Evolutionary conservation across 2,329 filamentous ascomycete species (phyloP), one percentile per base, ranked within the genome.

Genomic region (Aspergillus japonicus): DNA sequence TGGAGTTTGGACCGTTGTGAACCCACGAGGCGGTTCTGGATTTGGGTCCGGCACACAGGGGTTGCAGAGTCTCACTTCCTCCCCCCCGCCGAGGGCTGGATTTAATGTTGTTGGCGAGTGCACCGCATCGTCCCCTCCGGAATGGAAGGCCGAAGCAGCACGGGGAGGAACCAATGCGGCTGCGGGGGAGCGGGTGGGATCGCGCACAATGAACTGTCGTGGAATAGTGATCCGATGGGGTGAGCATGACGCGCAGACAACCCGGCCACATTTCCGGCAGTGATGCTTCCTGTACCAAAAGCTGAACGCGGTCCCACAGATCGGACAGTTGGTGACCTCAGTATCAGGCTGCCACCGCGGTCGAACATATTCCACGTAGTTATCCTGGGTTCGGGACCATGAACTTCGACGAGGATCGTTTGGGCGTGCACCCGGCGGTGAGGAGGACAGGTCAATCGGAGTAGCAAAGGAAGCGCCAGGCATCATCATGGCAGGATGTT

Each of bases 161-260:
- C 63, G 70, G 1, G 62, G 77, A 69, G 50, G 76, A 66, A 62
- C 82, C 70, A 56, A 76, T 69, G 62, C 81, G 73, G 69, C 62
- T 75, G 73, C 66, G 80, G 68, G 69, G 65, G 76, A 67, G 62
- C 77, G 65, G 62, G 73, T 68, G 61, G 76, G 69, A 60, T 83
- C 80, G 51, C 89, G 89, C 26, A 97, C 92, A 65, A 98, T 96
- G 73, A 91, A 98, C 71, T 95, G 91, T 65, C 93, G 86, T 1
- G 94, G 94, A 64, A 98, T 97, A 3, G 91, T 96, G 71, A 98
- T 98, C 62, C 92, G 87, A 75, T 98, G 94, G 3, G 94, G 94
- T 2, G 94, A 97, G 78, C 94, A 98, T 21, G 87, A 83, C 59
- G 88, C 87, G 76, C 94, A 98, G 24, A 98, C 94, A 8, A 98